Evolutionary conservation across 1,284 basidiomycete genomes (phyloP), one percentile per base, ranked within the genome.

Genomic region (Taiwanofungus camphoratus): DNA sequence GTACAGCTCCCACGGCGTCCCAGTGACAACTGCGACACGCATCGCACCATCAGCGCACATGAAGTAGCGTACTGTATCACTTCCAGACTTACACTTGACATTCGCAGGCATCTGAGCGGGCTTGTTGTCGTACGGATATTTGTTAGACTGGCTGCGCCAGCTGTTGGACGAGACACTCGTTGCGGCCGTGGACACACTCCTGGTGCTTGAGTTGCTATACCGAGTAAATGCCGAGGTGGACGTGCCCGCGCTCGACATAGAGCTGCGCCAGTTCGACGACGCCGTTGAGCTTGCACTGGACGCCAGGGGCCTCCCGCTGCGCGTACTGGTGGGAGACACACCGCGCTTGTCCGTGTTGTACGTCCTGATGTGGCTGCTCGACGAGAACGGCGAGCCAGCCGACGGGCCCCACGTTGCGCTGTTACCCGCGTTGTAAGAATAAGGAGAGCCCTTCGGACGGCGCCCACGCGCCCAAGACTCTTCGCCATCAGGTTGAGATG

Each of bases 251-350:
- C 79, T 85, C 34, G 80, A 76, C 71, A 73, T 79, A 30, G 83
- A 85, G 59, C 73, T 83, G 41, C 85, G 79, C 84, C 84, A 87
- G 61, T 85, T 87, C 50, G 67, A 72, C 24, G 79, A 80, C 9
- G 70, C 69, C 52, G 71, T 71, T 13, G 79, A 81, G 52, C 73
- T 77, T 30, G 77, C 72, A 52, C 75, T 76, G 31, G 77, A 77
- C 16, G 69, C 69, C 33, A 73, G 49, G 12, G 70, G 68, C 16
- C 75, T 73, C 5, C 70, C 71, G 45, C 69, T 74, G 49, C 77
- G 77, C 19, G 65, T 69, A 55, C 76, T 77, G 45, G 73, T 69
- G 16, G 79, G 79, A 36, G 77, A 80, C 34, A 70, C 56, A 16
- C 65, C 71, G 49, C 76, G 73, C 44, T 51, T 48, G 33, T 55